Base-by-base conservation (phyloP, 2,329 filamentous ascomycete species). In the Fusarium solani-melongenae region DNA sequence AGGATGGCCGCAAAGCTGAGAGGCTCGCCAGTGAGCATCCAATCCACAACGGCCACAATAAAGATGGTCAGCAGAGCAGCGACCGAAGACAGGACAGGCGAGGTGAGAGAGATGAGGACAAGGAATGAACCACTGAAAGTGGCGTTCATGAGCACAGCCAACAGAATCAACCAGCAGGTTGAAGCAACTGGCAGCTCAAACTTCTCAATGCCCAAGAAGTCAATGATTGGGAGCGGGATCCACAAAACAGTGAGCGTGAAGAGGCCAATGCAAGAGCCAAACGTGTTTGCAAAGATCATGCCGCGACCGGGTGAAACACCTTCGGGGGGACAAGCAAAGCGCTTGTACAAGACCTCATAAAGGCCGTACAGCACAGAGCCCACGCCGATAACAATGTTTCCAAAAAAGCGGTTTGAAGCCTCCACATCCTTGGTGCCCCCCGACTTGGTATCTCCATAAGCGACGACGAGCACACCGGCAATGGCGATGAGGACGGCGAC, bases 341-440 rank as follows among this genome's bases (percentile, higher is more conserved):
- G 92, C 87, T 99, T 99, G 86, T 99, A 99, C 41, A 99, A 83
- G 7, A 99, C 96, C 83, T 99, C 96, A 83, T 99, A 99, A 56
- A 99, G 91, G 1, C 96, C 96, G 82, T 99, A 99, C 20, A 99
- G 88, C 8, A 99, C 92, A 74, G 93, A 96, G 11, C 96, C 96
- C 27, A 94, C 83, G 38, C 96, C 96, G 77, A 99, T 99, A 77
- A 99, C 90, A 41, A 98, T 84, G 80, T 99, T 99, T 8, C 96
- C 96, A 1, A 96, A 81, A 14, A 95, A 88, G 20, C 95, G 89
- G 74, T 92, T 92, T 51, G 88, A 88, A 0, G 90, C 90, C 17
- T 88, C 87, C 14, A 88, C 87, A 20, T 77, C 76, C 56, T 70
- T 70, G n/a, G 67, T 71, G 27, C 70, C 74, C 86, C 86, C 11